Conservation (phyloP, 2,329 filamentous ascomycete species). For the Epichloe hybrida region DNA sequence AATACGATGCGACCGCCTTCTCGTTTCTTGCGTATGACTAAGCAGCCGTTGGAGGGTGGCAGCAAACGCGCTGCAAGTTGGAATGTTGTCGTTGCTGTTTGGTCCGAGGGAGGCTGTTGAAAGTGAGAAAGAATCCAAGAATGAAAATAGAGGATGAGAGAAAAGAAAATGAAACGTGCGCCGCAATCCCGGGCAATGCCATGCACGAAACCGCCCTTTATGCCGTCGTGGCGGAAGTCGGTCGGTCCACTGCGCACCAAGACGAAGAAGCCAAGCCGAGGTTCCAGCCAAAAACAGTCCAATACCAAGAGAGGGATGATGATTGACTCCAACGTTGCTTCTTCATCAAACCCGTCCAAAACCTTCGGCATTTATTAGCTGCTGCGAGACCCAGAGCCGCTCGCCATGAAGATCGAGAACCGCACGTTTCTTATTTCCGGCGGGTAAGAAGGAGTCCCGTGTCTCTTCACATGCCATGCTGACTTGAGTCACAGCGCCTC, state of each 20-base stretch:
- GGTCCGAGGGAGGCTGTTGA: too few species aligned
- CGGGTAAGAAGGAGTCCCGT: slow-evolving; percentile 29
- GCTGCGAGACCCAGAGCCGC: neutral
- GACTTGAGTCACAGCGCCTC: slow-evolving; percentile 35
- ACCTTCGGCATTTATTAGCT: neutral
- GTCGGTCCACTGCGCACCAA: neutral
- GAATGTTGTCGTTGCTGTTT: too few species aligned
- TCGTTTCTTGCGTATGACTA: slow-evolving; percentile 3
- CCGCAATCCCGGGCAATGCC: too few species aligned
- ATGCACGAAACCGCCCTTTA: too few species aligned
- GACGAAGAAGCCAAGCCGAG: neutral
- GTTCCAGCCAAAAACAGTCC: neutral
- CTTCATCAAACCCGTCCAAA: neutral
- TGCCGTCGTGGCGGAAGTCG: neutral
- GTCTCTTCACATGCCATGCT: slow-evolving; percentile 2
- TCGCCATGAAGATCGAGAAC: slow-evolving; percentile 54
- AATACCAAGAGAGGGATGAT: neutral
- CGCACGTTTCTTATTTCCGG: slow-evolving; percentile 64
- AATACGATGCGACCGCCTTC: neutral
- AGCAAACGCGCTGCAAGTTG: too few species aligned
- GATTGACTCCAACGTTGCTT: neutral
- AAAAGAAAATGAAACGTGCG: too few species aligned
- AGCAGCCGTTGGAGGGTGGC: neutral
- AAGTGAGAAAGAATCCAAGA: too few species aligned
- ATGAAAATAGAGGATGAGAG: too few species aligned